A percentile compares a stretch with the other conserved stretches of the same genome.
These are phyloP conservation scores for Colletotrichum eleusines DNA, from an alignment of 2,329 filamentous ascomycete species.

Conservation along the genomic window DNA sequence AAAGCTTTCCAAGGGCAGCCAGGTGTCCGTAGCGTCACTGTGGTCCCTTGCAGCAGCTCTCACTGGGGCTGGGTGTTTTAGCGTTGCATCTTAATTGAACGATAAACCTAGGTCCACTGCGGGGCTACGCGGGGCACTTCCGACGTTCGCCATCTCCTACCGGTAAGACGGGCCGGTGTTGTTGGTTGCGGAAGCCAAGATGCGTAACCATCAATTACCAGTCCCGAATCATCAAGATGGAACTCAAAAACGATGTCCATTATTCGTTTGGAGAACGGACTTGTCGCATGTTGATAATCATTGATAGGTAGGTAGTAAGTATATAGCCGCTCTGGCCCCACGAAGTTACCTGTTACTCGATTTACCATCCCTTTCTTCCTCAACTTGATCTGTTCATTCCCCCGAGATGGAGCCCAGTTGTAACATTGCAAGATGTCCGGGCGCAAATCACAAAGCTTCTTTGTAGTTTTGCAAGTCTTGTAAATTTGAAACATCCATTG, in stretches of 20 bases:
- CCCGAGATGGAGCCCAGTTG: neutral
- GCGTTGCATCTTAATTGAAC: constrained; percentile 26
- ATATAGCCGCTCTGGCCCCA: neutral
- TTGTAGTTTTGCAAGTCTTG: too few relatives aligned
- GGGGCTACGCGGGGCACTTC: constrained; percentile 30
- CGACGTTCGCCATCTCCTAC: neutral
- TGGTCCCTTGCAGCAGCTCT: constrained; percentile 41
- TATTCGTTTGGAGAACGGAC: neutral
- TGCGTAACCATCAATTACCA: neutral
- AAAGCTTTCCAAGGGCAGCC: constrained; percentile 23
- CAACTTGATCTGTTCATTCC: neutral
- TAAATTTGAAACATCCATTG: neutral
- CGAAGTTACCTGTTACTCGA: neutral
- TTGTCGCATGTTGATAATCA: neutral
- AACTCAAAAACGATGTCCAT: neutral
- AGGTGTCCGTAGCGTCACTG: constrained; percentile 38
- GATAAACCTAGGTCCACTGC: constrained; percentile 25
- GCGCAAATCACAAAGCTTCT: neutral
- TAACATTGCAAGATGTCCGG: neutral
- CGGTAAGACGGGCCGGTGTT: constrained; percentile 5
- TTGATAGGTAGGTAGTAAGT: neutral
- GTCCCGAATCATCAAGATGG: too few relatives aligned
- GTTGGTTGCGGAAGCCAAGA: neutral
- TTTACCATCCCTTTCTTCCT: neutral
- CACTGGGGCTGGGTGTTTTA: constrained; percentile 23